Evolutionary conservation across 768 basidiomycete genomes (phyloP), one percentile per base, ranked within the genome.

Genomic region (Tremella yokohamensis): DNA sequence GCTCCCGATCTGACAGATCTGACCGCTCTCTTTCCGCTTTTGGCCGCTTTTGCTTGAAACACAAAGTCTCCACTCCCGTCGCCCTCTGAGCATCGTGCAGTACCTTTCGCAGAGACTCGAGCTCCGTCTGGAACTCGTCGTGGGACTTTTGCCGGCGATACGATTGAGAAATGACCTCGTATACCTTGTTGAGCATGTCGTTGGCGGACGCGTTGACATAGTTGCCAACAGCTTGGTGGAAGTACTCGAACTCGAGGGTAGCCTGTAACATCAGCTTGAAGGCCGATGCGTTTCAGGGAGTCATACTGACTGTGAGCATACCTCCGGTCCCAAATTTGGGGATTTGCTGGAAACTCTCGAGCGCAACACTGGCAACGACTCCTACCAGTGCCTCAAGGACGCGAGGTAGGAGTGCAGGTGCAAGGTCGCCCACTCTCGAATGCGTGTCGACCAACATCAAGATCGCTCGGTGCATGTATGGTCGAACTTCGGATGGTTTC

Each of bases 191-290:
- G 24, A 99, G 83, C 49, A 85, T 89, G 70, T 85, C 85, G 37
- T 88, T 87, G 13, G 94, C 90, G 7, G 81, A 70, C 1, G 85
- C 80, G 15, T 88, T 74, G 54, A 97, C 88, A 73, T 94, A 93
- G 65, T 88, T 86, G 26, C 86, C 84, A 40, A 99, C 80, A 6
- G 89, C 91, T 79, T 98, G 96, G 76, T 99, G 94, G 81, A 98
- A 86, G 80, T 98, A 98, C 79, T 98, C 96, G 65, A 98, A 96
- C 77, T 98, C 94, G 24, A 99, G 85, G 3, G 96, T 98, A 13
- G 96, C 96, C 92, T 97, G 74, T 18, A n/a, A 13, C 1, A 24
- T 64, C 63, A 61, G 60, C 52, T 15, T n/a, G 11, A 42, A 20
- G 6, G 6, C 40, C 1, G 3, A n/a, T 19, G 53, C 34, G n/a